Percentiles rank a stretch among this genome's conserved stretches.
Evolutionary conservation across 208 protist species (phyloP).

Genomic region (Herpetomonas tarakana): DNA sequence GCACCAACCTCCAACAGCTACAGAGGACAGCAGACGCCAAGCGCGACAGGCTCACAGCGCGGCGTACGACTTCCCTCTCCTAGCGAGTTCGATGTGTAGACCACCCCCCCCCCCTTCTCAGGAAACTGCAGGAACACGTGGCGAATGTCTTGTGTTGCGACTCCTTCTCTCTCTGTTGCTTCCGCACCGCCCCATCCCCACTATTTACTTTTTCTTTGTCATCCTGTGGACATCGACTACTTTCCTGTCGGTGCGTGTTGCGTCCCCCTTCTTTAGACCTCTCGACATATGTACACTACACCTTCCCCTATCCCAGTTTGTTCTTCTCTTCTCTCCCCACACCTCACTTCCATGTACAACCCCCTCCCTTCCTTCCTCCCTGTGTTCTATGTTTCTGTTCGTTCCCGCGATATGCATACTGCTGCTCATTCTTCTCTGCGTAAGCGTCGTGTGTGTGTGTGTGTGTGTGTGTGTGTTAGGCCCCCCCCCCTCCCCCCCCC

Average conservation of each 20-base stretch:
- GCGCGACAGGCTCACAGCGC: neutral
- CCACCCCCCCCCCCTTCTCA: neutral
- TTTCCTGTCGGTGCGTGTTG: neutral
- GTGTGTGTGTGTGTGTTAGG: conserved; percentile 12
- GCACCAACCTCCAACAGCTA: neutral
- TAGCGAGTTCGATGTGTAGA: conserved; percentile 19
- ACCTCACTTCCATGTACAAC: conserved; percentile 1
- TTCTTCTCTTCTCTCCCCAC: neutral
- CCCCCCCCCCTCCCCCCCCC: too few relatives aligned
- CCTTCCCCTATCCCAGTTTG: neutral
- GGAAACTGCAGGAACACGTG: neutral
- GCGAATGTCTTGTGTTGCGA: too few relatives aligned
- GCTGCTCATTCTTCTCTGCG: conserved; percentile 12
- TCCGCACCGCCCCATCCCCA: neutral
- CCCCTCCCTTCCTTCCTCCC: conserved; percentile 1
- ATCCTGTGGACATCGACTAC: neutral
- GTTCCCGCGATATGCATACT: neutral
- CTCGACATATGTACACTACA: neutral
- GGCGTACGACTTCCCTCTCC: conserved; percentile 16
- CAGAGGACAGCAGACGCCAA: neutral
- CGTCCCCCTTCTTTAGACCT: too few relatives aligned
- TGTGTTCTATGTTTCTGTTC: too few relatives aligned
- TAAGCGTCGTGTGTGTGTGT: conserved; percentile 4
- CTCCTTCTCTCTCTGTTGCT: conserved; percentile 2
- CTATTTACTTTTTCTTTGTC: neutral